Base-by-base conservation (phyloP, 2,329 filamentous ascomycete species). In the Trichoderma sp. region DNA sequence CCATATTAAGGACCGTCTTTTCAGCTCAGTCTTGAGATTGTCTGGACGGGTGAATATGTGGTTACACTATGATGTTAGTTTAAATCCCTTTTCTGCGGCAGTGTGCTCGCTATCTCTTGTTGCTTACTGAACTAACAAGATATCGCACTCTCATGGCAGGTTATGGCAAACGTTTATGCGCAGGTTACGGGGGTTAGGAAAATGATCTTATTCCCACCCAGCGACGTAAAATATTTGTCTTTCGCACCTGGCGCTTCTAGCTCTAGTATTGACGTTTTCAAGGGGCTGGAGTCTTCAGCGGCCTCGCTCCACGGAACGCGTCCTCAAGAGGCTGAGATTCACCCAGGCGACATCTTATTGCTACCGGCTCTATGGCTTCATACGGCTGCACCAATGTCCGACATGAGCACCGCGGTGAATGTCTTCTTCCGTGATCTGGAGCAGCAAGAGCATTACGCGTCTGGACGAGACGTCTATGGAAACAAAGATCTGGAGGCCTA, bases 301-400 rank as follows among this genome's bases (percentile, higher is more conserved):
- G 78, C 78, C 2, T 76, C 77, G 19, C 79, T 87, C 8, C 74
- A 77, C 5, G 73, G 73, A 11, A 89, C 89, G 0, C 88, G 88
- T 68, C 92, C 92, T 0, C 84, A 91, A 70, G 88, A 93, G 78
- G 90, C 89, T 0, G 74, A 85, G 0, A 81, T 97, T 5, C 77
- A 83, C 0, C 88, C 91, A 0, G 93, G 93, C 1, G 93, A 97
- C 69, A 85, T 94, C 2, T 81, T 97, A 10, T 95, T 92, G 77
- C 85, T 97, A 35, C 94, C 94, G 0, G 88, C 92, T 0, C 85
- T 96, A 73, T 97, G 94, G 94, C 84, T 92, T 14, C 94, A 97
- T 78, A 91, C 93, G 0, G 90, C 89, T 1, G 84, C 86, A 0
- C 89, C 91, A 0, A 83, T 79, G 0, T 81, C 85, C 8, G 77